phyloP scores from a whole-genome alignment of 2,329 filamentous ascomycete genomes.

The Beauveria scarabaeidicola region DNA sequence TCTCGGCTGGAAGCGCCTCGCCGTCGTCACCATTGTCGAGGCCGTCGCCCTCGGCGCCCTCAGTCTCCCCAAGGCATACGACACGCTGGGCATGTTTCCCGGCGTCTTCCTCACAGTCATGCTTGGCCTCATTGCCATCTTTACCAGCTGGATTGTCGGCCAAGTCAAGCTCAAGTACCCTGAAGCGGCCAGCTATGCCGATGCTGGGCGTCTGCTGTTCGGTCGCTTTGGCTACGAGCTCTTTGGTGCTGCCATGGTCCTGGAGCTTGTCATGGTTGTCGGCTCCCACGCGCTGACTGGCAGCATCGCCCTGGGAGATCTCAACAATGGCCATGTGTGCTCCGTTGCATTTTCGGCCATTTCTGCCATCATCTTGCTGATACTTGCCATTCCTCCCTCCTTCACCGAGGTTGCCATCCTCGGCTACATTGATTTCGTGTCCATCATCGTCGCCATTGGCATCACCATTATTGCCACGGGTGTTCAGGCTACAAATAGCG shows the following conservation, averaged over 20 bases:
- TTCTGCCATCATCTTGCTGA: conserved; percentile 28
- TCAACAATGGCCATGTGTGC: conserved; percentile 42
- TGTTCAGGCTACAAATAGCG: conserved; percentile 23
- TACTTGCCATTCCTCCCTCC: conserved; percentile 30
- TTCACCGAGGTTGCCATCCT: conserved; percentile 32
- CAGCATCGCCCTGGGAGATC: conserved; percentile 52
- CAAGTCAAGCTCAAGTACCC: conserved; percentile 34
- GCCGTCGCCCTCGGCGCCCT: conserved; percentile 42
- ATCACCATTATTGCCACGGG: conserved; percentile 56
- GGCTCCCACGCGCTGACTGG: conserved; percentile 60
- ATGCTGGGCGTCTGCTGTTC: conserved; percentile 50
- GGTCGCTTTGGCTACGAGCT: conserved; percentile 49
- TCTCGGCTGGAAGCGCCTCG: conserved; percentile 43
- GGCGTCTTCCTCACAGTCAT: conserved; percentile 19
- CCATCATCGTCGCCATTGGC: conserved; percentile 50
- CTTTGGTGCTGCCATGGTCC: conserved; percentile 44
- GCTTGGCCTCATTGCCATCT: conserved; percentile 15
- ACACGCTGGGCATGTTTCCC: conserved; percentile 28
- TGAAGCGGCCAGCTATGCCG: conserved; percentile 52
- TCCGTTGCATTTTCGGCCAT: conserved; percentile 30
- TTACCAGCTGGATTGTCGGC: conserved; percentile 14
- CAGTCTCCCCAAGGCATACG: conserved; percentile 36
- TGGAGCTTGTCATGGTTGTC: conserved; percentile 58
- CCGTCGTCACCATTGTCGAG: conserved; percentile 41
- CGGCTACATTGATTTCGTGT: conserved; percentile 43